These are phyloP conservation scores for Cinnamomum chago DNA, from an alignment of 164 flowering plant genomes.

Conservation along the genomic window DNA sequence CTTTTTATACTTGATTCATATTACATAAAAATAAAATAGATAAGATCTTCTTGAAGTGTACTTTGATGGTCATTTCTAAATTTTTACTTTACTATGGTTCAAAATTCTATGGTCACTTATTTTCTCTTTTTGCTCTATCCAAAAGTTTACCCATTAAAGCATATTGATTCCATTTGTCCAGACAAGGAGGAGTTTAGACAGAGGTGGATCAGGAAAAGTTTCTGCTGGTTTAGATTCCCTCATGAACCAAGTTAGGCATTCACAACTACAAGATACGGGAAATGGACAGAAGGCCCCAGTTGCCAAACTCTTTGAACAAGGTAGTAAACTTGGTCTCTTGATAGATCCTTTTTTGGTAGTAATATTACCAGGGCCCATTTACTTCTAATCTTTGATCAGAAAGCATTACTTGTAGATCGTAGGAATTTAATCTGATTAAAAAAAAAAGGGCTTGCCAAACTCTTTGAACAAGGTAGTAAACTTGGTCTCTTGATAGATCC, in stretches of 20 bases:
- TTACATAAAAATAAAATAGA: neutral
- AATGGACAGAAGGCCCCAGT: constrained; percentile 73
- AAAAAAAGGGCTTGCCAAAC: constrained; percentile 41
- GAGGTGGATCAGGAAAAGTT: constrained; percentile 39
- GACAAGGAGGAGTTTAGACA: constrained; percentile 73
- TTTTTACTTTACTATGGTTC: neutral
- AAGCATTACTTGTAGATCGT: too few species aligned
- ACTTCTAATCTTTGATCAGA: neutral
- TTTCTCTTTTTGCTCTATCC: neutral
- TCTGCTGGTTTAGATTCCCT: constrained; percentile 46
- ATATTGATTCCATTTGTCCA: constrained; percentile 16
- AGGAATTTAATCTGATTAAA: too few species aligned
- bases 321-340: constrained; percentile 1
- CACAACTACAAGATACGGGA: constrained; percentile 36
- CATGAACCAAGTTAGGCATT: constrained; percentile 49
- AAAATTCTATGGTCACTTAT: neutral
- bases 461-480: constrained; percentile 36
- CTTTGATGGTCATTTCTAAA: neutral
- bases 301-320: constrained; percentile 62
- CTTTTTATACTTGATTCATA: neutral
- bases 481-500: neutral
- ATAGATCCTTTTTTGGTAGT: neutral
- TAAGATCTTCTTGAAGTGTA: neutral
- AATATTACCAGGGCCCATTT: neutral
- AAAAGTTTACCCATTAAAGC: neutral